Evolutionary conservation across 208 protist genomes (phyloP), one percentile per base, ranked within the genome.

Genomic region (Angomonas desouzai): DNA sequence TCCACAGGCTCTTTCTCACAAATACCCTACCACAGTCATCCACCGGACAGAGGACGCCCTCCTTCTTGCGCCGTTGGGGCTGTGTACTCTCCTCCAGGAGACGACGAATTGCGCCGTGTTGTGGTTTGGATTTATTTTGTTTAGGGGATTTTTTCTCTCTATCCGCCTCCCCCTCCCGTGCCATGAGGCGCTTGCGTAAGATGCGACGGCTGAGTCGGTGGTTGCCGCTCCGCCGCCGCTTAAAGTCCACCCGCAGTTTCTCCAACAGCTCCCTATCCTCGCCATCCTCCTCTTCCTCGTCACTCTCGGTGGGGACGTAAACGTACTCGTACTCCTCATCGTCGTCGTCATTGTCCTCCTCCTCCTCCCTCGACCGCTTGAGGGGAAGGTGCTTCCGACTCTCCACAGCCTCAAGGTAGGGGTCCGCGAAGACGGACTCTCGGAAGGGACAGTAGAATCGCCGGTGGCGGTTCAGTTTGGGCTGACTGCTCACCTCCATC

Each of bases 401-500:
- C 20, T 51, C 48, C 16, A 68, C 30, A 23, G 64, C 65, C 25
- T 76, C 75, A 0, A 58, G 55, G 38, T 83, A 68, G 22, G 69
- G 79, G 47, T 89, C 70, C 1, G 71, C 62, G 48, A 80, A 87
- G n/a, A 77, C 76, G 62, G 88, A 75, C 11, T 91, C 80, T 20
- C 88, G 74, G 56, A 94, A 94, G 18, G 88, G 88, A 38, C 88
- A 94, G 68, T 81, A 87, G 66, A 86, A 90, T 20, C 62, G 61
- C 62, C 72, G 55, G 53, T 94, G 88, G 0, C 88, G 88, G 10
- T 60, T 74, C 23, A 94, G 72, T 45, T 86, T 84, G 16, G 72
- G 27, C n/a, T 63, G 64, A 43, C 69, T 84, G 55, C 74, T 69
- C 25, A 92, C 64, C 64, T 91, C 83, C 56, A 87, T 62, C 63